A percentile compares a stretch with the other conserved stretches of the same genome.
These are phyloP conservation scores for Chenopodium berlandieri DNA, from an alignment of 148 eudicot genomes.

Conservation along the genomic window DNA sequence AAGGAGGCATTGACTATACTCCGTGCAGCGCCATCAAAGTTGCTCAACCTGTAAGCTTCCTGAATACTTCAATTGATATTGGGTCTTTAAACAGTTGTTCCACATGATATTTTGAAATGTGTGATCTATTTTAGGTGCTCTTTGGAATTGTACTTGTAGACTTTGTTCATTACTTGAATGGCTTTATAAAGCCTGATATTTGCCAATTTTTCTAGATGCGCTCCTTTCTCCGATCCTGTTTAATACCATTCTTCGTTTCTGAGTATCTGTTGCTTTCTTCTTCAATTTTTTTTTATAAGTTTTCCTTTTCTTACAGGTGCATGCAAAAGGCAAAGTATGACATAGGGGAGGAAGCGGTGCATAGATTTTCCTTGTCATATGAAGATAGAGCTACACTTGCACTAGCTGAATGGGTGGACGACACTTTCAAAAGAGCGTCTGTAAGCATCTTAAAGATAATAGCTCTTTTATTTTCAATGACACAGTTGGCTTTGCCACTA, in stretches of 20 bases:
- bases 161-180: not conserved
- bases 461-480: not conserved
- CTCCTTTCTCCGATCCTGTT: constrained; percentile 1
- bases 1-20: constrained; percentile 84
- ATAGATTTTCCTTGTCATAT: constrained; percentile 82
- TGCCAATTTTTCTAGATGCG: not conserved
- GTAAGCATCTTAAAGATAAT: constrained; percentile 41
- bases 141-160: not conserved
- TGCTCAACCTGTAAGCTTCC: constrained; percentile 89
- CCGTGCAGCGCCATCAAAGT: constrained; percentile 96
- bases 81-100: not conserved
- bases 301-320: constrained; percentile 54
- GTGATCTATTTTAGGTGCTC: not conserved
- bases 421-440: constrained; percentile 76
- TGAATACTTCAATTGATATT: not conserved
- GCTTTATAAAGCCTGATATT: constrained; percentile 1
- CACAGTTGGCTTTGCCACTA: not conserved
- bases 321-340: constrained; percentile 93
- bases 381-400: constrained; percentile 97
- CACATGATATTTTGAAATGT: not conserved
- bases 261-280: not conserved
- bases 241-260: not conserved
- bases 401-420: constrained; percentile 95
- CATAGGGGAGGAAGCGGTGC: constrained; percentile 96
- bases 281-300: not conserved